phyloP scores from a whole-genome alignment of 2,329 filamentous ascomycete genomes.

The Dactylonectria macrodidyma region DNA sequence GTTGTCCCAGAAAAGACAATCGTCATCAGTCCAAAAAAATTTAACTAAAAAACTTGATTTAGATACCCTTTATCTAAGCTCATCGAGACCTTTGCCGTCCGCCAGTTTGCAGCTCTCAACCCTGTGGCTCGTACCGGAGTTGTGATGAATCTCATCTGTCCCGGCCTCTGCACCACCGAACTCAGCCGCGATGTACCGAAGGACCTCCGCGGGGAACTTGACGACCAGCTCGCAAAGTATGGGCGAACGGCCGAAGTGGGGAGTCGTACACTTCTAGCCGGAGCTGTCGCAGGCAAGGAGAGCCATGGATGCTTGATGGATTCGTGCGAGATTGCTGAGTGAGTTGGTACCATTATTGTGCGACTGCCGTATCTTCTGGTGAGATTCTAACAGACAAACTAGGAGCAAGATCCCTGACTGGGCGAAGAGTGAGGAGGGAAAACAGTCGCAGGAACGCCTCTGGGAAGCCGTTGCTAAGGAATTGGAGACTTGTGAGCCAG shows the following conservation, averaged over 20 bases:
- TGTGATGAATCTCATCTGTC: slow-evolving; percentile 50
- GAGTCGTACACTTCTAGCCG: slow-evolving; percentile 48
- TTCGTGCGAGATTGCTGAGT: slow-evolving; percentile 48
- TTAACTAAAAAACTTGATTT: too few species aligned
- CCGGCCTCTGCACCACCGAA: slow-evolving; percentile 49
- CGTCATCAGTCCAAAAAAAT: too few species aligned
- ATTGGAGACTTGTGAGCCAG: slow-evolving; percentile 48
- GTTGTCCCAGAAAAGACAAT: not conserved
- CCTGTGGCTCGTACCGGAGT: slow-evolving; percentile 49
- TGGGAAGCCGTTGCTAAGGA: slow-evolving; percentile 49
- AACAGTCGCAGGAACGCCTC: slow-evolving; percentile 41
- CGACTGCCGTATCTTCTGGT: too few species aligned
- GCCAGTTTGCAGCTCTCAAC: slow-evolving; percentile 45
- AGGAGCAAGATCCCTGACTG: slow-evolving; percentile 42
- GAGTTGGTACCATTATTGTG: slow-evolving; percentile 25
- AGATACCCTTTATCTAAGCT: slow-evolving; percentile 50
- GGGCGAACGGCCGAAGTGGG: slow-evolving; percentile 47
- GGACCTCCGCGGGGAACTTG: not conserved
- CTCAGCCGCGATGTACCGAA: slow-evolving; percentile 33
- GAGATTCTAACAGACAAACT: slow-evolving; percentile 10
- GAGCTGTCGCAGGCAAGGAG: slow-evolving; percentile 40
- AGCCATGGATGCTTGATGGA: slow-evolving; percentile 47
- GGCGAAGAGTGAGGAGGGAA: slow-evolving; percentile 38
- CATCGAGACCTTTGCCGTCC: slow-evolving; percentile 44
- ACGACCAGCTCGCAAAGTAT: slow-evolving; percentile 10